Evolutionary conservation across 148 eudicot genomes (phyloP).

Genomic region (Camellia granthamiana): DNA sequence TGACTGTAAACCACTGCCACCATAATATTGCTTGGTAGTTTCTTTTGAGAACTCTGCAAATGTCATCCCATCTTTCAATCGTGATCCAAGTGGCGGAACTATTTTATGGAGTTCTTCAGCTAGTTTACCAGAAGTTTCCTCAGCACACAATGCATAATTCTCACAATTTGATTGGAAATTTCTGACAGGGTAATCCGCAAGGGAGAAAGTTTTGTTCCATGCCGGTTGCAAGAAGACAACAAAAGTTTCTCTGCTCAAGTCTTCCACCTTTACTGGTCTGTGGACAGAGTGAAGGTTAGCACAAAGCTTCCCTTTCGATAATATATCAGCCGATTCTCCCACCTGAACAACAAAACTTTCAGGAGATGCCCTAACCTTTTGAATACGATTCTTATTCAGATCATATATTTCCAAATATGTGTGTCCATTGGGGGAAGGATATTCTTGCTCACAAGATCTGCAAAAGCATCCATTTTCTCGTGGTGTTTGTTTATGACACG

Average conservation of each 20-base stretch:
- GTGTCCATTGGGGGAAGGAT: constrained; percentile 62
- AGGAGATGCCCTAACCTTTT: constrained; percentile 58
- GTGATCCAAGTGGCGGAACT: constrained; percentile 69
- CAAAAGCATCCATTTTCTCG: constrained; percentile 15
- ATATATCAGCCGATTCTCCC: constrained; percentile 85
- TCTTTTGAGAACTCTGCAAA: constrained; percentile 85
- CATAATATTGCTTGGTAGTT: constrained; percentile 85
- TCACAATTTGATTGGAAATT: constrained; percentile 19
- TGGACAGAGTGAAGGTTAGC: constrained; percentile 88
- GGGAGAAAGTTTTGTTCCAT: constrained; percentile 64
- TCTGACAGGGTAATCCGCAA: constrained; percentile 44
- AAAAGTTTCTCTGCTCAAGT: constrained; percentile 83
- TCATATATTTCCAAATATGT: constrained; percentile 69
- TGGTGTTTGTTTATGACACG: constrained; percentile 20
- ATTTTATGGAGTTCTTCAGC: constrained; percentile 42
- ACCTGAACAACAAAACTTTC: constrained; percentile 84
- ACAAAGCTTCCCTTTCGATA: constrained; percentile 69
- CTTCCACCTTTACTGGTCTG: constrained; percentile 41
- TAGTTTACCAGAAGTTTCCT: constrained; percentile 24
- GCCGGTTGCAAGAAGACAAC: constrained; percentile 94
- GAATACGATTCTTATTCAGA: constrained; percentile 45
- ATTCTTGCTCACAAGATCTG: constrained; percentile 33
- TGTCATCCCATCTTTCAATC: constrained; percentile 83
- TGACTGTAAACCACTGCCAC: constrained; percentile 72
- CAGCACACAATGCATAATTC: constrained; percentile 8